A percentile compares a stretch with the other conserved stretches of the same genome.
These are phyloP conservation scores for Fraxinus angustifolia DNA, from an alignment of 305 asterid genomes.

Conservation along the genomic window DNA sequence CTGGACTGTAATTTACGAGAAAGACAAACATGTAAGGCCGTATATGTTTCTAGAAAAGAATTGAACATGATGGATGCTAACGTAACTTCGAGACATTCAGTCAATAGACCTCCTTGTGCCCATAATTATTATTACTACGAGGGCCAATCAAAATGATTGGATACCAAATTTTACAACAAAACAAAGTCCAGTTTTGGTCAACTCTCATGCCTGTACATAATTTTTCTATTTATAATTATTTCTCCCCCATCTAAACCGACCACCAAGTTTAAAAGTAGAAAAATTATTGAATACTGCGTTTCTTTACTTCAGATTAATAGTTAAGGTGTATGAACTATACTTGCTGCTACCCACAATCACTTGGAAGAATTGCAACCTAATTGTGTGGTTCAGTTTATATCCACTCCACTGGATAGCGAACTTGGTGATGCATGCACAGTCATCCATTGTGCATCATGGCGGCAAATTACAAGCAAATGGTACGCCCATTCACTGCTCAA, in stretches of 20 bases:
- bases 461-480: slow-evolving; percentile 21
- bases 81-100: neutral
- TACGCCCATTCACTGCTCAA: slow-evolving; percentile 45
- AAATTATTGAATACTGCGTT: slow-evolving; percentile 3
- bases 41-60: neutral
- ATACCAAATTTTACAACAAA: slow-evolving; percentile 33
- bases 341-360: slow-evolving; percentile 5
- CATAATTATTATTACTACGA: slow-evolving; percentile 10
- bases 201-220: slow-evolving; percentile 32
- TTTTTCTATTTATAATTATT: slow-evolving; percentile 19
- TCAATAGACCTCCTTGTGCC: slow-evolving; percentile 8
- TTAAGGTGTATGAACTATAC: slow-evolving; percentile 18
- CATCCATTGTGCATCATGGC: slow-evolving; percentile 13
- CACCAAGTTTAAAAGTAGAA: slow-evolving; percentile 11
- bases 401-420: slow-evolving; percentile 12
- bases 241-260: slow-evolving; percentile 22
- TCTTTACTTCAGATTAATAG: slow-evolving; percentile 28
- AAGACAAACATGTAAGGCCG: neutral
- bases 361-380: slow-evolving; percentile 6
- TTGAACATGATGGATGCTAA: neutral
- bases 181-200: neutral
- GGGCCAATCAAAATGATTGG: slow-evolving; percentile 20
- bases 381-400: slow-evolving; percentile 3
- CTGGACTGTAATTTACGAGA: neutral
- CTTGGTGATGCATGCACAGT: slow-evolving; percentile 17